Percentiles rank a stretch among this genome's conserved stretches.
These are phyloP conservation scores for Fusarium sp. DNA, from an alignment of 2,329 filamentous ascomycete species.

Conservation along the genomic window DNA sequence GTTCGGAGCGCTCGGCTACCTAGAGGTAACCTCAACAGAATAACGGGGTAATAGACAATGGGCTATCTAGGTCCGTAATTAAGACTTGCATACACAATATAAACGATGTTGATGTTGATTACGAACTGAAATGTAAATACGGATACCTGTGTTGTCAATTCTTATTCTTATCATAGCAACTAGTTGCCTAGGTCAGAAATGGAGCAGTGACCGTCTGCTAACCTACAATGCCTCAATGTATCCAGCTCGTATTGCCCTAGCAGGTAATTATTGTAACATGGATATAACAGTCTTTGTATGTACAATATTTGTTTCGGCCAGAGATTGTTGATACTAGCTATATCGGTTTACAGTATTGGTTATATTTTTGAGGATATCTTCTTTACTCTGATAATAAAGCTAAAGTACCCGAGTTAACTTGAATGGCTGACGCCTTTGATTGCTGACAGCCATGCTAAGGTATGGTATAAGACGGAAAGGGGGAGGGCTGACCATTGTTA, in stretches of 20 bases:
- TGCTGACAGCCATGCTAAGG: not conserved
- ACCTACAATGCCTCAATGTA: not conserved
- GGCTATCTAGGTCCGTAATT: not conserved
- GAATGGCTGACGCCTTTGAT: not conserved
- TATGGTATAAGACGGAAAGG: not conserved
- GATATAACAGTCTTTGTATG: not conserved
- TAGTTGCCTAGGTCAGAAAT: not conserved
- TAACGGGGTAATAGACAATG: not conserved
- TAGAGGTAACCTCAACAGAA: not conserved
- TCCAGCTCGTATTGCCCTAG: not conserved
- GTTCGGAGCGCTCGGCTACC: conserved; percentile 1
- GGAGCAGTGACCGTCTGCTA: not conserved
- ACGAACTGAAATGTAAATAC: not conserved
- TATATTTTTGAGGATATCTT: not conserved
- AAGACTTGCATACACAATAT: not conserved
- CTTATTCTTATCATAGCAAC: not conserved
- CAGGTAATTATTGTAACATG: not conserved
- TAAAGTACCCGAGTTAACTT: not conserved
- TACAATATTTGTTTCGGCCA: not conserved
- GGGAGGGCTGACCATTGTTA: not conserved
- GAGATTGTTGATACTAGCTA: not conserved
- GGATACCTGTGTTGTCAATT: not conserved
- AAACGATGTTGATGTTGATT: not conserved
- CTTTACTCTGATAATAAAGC: not conserved
- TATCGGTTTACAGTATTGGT: not conserved